phyloP scores from a whole-genome alignment of 495 filamentous ascomycete genomes.

The Pyronema omphalodes region DNA sequence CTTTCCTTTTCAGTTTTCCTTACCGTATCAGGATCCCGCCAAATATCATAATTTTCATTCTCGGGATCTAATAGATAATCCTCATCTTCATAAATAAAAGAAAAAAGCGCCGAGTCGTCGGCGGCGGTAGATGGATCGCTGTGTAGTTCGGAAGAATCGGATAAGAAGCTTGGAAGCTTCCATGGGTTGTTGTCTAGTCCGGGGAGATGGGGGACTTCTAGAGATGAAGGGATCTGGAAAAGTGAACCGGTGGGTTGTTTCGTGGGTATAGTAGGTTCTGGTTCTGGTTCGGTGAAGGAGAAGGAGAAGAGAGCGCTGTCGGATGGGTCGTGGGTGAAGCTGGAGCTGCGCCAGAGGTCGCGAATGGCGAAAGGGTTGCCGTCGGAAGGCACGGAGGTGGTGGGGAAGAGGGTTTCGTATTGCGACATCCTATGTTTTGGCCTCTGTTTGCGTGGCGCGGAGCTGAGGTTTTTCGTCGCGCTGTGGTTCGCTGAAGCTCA shows the following conservation, averaged over 20 bases:
- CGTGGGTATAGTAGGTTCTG: not conserved
- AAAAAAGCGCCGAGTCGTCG: not conserved
- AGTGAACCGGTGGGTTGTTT: not conserved
- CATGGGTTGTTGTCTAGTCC: not conserved
- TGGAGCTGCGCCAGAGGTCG: conserved; percentile 40
- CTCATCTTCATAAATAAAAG: not conserved
- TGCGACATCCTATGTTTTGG: not conserved
- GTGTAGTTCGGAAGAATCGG: not conserved
- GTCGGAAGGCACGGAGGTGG: not conserved
- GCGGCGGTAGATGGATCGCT: not conserved
- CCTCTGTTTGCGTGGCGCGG: too few species aligned
- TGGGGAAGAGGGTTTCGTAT: not conserved
- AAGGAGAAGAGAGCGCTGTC: conserved; percentile 12
- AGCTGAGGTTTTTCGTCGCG: too few species aligned
- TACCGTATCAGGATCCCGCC: conserved; percentile 29
- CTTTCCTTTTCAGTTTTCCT: conserved; percentile 24
- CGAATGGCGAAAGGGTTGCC: conserved; percentile 54
- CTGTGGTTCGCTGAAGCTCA: too few species aligned
- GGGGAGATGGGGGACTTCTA: not conserved
- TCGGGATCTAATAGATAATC: conserved; percentile 8
- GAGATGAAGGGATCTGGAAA: conserved; percentile 8
- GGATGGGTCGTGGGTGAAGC: conserved; percentile 21
- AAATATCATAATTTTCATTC: conserved; percentile 32
- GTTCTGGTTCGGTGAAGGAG: not conserved
- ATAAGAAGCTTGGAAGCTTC: not conserved